Percentiles rank a stretch among this genome's conserved stretches.
These are phyloP conservation scores for Fusarium drepaniforme DNA, from an alignment of 2,329 filamentous ascomycete genomes.

Conservation along the genomic window DNA sequence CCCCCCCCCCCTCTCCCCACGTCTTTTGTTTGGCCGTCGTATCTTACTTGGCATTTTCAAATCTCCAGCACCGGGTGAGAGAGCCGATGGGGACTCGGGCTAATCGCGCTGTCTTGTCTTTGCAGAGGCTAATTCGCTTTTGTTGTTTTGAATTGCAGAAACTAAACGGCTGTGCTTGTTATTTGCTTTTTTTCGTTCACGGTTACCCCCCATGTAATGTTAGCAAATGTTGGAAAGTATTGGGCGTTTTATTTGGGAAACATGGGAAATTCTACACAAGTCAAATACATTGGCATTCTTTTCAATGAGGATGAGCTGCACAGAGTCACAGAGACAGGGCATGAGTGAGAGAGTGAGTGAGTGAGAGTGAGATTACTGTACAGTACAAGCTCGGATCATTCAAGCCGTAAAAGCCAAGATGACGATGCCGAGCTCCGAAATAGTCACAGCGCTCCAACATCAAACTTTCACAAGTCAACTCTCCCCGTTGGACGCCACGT, in stretches of 20 bases:
- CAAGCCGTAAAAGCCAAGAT: not conserved
- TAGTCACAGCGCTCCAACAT: constrained; percentile 7
- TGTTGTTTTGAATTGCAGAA: constrained; percentile 33
- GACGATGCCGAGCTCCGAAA: constrained; percentile 1
- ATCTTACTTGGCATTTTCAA: constrained; percentile 42
- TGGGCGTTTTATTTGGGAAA: not conserved
- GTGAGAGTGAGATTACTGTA: not conserved
- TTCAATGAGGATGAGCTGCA: not conserved
- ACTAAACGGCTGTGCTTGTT: constrained; percentile 19
- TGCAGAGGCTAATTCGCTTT: constrained; percentile 42
- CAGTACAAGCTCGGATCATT: not conserved
- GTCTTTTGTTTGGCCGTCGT: constrained; percentile 30
- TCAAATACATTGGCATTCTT: not conserved
- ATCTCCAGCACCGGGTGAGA: constrained; percentile 45
- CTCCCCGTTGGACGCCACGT: constrained; percentile 9
- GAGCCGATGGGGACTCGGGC: constrained; percentile 10
- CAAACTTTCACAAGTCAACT: constrained; percentile 25
- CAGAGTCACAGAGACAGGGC: not conserved
- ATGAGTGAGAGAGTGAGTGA: not conserved
- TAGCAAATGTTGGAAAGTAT: not conserved
- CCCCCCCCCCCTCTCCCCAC: not conserved
- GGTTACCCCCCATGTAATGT: constrained; percentile 34
- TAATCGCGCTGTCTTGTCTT: constrained; percentile 23
- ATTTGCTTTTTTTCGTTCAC: not conserved
- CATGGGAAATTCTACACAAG: not conserved